Conservation (phyloP, 352 stramenopile species). For the Phytophthora cactorum region DNA sequence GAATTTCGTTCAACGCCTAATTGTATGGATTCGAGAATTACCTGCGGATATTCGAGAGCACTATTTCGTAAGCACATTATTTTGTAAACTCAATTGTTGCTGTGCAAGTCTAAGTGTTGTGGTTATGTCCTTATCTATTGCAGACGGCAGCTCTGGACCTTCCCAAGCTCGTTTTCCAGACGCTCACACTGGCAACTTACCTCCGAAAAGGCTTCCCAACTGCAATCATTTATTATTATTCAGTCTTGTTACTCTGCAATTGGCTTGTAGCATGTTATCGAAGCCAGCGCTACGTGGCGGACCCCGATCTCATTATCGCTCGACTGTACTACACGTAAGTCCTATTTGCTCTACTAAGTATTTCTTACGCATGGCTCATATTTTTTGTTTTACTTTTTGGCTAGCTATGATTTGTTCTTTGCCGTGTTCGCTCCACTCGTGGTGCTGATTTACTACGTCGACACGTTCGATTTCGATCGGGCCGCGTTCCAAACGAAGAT, state of each 20-base stretch:
- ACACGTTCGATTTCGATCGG: slow-evolving; percentile 50
- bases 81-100: too few species aligned
- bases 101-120: neutral
- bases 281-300: slow-evolving; percentile 40
- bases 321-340: slow-evolving; percentile 38
- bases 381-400: neutral
- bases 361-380: too few species aligned
- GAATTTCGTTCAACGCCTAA: neutral
- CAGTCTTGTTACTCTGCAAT: slow-evolving; percentile 39
- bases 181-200: slow-evolving; percentile 42
- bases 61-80: slow-evolving; percentile 12
- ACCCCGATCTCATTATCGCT: slow-evolving; percentile 37
- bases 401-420: slow-evolving; percentile 58
- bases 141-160: slow-evolving; percentile 46
- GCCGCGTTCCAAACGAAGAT: slow-evolving; percentile 26
- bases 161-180: slow-evolving; percentile 58
- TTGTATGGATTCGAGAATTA: neutral
- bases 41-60: slow-evolving; percentile 20
- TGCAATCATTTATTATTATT: slow-evolving; percentile 51
- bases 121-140: neutral
- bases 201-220: slow-evolving; percentile 46
- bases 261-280: slow-evolving; percentile 56
- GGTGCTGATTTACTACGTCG: slow-evolving; percentile 43
- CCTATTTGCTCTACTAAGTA: neutral
- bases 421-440: slow-evolving; percentile 50